Evolutionary conservation across 2,329 filamentous ascomycete species (phyloP), one percentile per base, ranked within the genome.

Genomic region (Aspergillus brunneoviolaceus): DNA sequence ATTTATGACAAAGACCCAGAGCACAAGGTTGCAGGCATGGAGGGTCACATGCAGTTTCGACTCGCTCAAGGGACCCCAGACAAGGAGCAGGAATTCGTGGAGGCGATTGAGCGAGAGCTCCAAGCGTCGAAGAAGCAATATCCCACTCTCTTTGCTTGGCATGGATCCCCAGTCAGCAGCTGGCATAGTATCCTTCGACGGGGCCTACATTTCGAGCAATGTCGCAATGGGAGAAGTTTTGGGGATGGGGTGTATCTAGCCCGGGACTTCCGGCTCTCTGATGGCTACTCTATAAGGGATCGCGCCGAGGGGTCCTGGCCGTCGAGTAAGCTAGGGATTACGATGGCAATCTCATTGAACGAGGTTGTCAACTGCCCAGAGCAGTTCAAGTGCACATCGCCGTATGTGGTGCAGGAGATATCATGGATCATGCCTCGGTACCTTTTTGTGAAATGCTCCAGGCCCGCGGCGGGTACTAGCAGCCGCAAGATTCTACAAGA

Each of bases 361-460:
- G 93, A 97, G 72, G 87, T 97, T 49, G 86, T 96, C 69, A 96
- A 96, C 70, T 81, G 82, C 0, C 87, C 91, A 0, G 54, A 73
- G 0, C 69, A 88, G 49, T 96, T 90, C 68, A 74, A 82, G 5
- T 82, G 78, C 62, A 67, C 9, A 0, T 64, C 0, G 0, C 88
- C 88, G 0, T 87, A 90, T 51, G 93, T 96, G 9, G 87, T 96
- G 1, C 73, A 84, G 27, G 81, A 92, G 49, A 77, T 89, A 10
- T 89, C 96, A 69, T 97, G 93, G 93, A 92, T 96, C 60, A 92
- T 96, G 70, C 92, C 91, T 27, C 85, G 92, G 49, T 96, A 96
- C 74, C 81, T 97, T 1, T 90, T 96, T 65, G 85, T 90, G 47
- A 68, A 77, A 54, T 72, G 73, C 60, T 50, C 59, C 9, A 52